A percentile compares a stretch with the other conserved stretches of the same genome.
Evolutionary conservation across 1,284 basidiomycete genomes (phyloP).

Genomic region (Coniferiporia weirii): DNA sequence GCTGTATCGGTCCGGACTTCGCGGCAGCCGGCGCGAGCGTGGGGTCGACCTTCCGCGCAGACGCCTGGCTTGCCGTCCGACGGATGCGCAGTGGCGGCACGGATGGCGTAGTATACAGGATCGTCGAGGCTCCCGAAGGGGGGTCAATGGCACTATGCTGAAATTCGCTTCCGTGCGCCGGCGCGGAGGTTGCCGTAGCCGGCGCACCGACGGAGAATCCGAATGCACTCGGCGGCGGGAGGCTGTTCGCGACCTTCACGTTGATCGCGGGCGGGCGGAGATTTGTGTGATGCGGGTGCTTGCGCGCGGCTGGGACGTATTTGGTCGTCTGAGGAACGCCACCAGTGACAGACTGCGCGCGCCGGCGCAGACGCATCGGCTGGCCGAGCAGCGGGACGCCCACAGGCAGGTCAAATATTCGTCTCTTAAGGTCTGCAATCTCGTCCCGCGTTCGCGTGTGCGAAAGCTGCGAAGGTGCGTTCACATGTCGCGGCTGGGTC

Average conservation of each 20-base stretch:
- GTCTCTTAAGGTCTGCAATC: constrained; percentile 9
- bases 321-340: not conserved
- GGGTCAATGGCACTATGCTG: not conserved
- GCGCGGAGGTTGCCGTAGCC: constrained; percentile 1
- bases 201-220: not conserved
- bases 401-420: constrained; percentile 4
- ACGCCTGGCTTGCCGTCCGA: not conserved
- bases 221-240: constrained; percentile 4
- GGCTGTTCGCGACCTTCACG: constrained; percentile 8
- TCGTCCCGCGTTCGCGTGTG: constrained; percentile 10
- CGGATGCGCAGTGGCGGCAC: constrained; percentile 5
- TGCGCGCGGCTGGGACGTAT: not conserved
- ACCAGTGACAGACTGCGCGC: not conserved
- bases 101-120: constrained; percentile 6
- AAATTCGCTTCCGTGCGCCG: not conserved
- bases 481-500: not conserved
- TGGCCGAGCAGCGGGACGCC: constrained; percentile 8
- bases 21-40: not conserved
- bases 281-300: not conserved
- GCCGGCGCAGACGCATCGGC: constrained; percentile 8
- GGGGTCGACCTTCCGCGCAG: not conserved
- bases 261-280: constrained; percentile 6
- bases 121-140: not conserved
- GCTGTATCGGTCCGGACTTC: not conserved
- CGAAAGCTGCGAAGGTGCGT: not conserved